A percentile compares a stretch with the other conserved stretches of the same genome.
Conservation (phyloP, 208 protist genomes). For the Leishmania amazonensis region DNA sequence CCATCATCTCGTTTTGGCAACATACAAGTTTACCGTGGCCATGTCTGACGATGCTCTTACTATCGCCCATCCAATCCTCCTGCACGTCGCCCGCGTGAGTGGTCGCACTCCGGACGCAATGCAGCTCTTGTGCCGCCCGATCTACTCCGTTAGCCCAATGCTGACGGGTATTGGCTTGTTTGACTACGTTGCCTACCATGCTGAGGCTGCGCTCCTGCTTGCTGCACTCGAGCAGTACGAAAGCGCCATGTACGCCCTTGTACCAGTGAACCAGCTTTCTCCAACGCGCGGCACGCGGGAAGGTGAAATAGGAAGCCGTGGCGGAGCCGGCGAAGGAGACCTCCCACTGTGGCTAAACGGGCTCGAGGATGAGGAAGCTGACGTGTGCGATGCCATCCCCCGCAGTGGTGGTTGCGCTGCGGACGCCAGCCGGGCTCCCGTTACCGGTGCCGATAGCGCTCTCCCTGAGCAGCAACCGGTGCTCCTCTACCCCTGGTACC, state of each 20-base stretch:
- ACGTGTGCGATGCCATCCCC: neutral
- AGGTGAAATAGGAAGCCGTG: neutral
- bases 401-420: neutral
- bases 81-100: conserved; percentile 31
- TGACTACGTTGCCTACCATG: conserved; percentile 55
- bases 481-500: conserved; percentile 29
- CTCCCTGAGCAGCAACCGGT: neutral
- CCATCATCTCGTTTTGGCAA: conserved; percentile 9
- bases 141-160: conserved; percentile 31
- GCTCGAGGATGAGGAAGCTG: conserved; percentile 1
- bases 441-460: neutral
- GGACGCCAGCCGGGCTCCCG: neutral
- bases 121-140: conserved; percentile 40
- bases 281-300: neutral
- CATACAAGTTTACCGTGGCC: neutral
- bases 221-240: conserved; percentile 34
- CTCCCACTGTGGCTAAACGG: neutral
- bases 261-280: conserved; percentile 26
- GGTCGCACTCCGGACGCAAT: conserved; percentile 34
- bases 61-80: conserved; percentile 28
- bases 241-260: conserved; percentile 36
- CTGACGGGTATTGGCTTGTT: conserved; percentile 40
- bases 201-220: conserved; percentile 48
- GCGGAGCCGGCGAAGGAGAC: neutral
- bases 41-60: conserved; percentile 4